Base-by-base conservation (phyloP, 352 stramenopile genomes). In the Globisporangium irregulare region DNA sequence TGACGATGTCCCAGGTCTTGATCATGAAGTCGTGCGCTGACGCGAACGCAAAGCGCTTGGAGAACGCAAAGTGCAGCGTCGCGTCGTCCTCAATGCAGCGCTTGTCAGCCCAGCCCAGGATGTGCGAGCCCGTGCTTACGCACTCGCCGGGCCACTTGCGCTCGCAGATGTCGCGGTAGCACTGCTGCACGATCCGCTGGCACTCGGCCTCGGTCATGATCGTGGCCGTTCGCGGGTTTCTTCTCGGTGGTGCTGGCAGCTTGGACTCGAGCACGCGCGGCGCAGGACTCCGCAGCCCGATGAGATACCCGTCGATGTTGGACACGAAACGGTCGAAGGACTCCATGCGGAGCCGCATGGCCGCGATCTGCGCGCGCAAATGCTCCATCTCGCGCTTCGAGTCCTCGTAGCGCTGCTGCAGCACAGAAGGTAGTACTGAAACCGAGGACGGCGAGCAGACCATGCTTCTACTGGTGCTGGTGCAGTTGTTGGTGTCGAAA, bases 1-100 rank as follows among this genome's bases (percentile, higher is more conserved):
- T 85, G 50, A 82, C 68, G 25, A 85, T 82, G 34, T 77, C 69
- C 77, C 77, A 85, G 56, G 77, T 81, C 59, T 77, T 78, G n/a
- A 73, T 59, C 77, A 85, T 82, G 41, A 85, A 69, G 25, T 60
- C 65, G 36, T 76, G 73, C 9, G 60, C 56, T 22, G 69, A 79
- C 64, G 73, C 69, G 15, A 61, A 72, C 14, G 25, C 59, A 15
- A 85, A 54, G 15, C 51, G 60, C 60, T 85, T 85, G 0, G 71
- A 68, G 66, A 85, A 71, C 62, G 75, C 69, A 36, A 82, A 85
- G 67, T 80, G 77, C 65, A 85, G 64, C 51, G 71, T 80, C 53
- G 77, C 46, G 32, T 41, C 73, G 54, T 65, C 69, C 62, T 85
- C 77, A 5, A 85, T 68, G 46, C 73, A 85, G 66, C 80, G 80